Conservation (phyloP, 1,139 yeast species). For the Geotrichum cucujoidarum region DNA sequence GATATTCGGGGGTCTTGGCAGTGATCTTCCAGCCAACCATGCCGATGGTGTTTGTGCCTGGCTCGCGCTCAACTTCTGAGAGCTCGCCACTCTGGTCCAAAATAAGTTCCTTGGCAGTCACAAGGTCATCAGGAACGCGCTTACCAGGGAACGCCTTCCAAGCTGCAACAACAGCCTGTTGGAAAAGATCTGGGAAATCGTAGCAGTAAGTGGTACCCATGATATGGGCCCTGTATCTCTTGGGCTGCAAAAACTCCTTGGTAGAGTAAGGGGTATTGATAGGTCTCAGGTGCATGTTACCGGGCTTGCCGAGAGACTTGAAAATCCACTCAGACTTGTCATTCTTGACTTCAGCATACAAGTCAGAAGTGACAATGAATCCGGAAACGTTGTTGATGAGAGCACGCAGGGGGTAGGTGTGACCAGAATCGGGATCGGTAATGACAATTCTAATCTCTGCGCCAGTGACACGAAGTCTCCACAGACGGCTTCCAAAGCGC, state of each 20-base stretch:
- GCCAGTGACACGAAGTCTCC: slow-evolving; percentile 94
- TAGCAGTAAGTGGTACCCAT: slow-evolving; percentile 98
- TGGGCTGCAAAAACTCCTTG: slow-evolving; percentile 96
- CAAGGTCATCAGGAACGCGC: slow-evolving; percentile 72
- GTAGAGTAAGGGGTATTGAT: slow-evolving; percentile 96
- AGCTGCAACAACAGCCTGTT: slow-evolving; percentile 79
- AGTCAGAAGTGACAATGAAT: slow-evolving; percentile 90
- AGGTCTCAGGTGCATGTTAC: slow-evolving; percentile 94
- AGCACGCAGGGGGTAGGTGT: slow-evolving; percentile 91
- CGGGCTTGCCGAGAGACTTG: slow-evolving; percentile 80
- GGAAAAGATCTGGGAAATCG: slow-evolving; percentile 97
- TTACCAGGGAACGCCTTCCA: slow-evolving; percentile 59
- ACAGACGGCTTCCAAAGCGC: slow-evolving; percentile 92
- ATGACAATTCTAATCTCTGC: slow-evolving; percentile 97
- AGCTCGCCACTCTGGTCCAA: slow-evolving; percentile 65
- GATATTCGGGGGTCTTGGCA: slow-evolving; percentile 95
- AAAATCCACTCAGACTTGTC: slow-evolving; percentile 93
- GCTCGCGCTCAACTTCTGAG: slow-evolving; percentile 88
- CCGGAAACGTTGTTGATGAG: slow-evolving; percentile 95
- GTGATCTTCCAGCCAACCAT: slow-evolving; percentile 94
- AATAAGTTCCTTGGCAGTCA: slow-evolving; percentile 75
- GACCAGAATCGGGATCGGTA: slow-evolving; percentile 78
- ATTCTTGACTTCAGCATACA: slow-evolving; percentile 90
- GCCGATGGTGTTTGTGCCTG: slow-evolving; percentile 92
- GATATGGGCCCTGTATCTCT: slow-evolving; percentile 95